phyloP scores from a whole-genome alignment of 2,329 filamentous ascomycete genomes.

The Fusarium tjaetaba region DNA sequence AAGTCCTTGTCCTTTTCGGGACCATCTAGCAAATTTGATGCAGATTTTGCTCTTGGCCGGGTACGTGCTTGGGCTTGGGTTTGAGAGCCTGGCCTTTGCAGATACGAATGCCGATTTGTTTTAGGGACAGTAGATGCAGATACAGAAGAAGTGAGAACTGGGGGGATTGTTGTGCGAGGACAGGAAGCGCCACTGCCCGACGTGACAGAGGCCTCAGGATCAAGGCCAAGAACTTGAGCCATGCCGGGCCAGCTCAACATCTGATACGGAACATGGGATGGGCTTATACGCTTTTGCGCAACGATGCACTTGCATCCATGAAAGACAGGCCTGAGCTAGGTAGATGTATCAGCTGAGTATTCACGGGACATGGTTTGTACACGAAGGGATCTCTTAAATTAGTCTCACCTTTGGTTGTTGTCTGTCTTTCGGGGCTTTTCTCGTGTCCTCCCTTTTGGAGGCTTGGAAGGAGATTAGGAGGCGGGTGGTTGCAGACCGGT shows the following conservation, averaged over 20 bases:
- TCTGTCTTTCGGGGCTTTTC: constrained; percentile 27
- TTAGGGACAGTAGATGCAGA: constrained; percentile 3
- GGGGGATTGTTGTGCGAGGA: constrained; percentile 29
- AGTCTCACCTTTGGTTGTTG: constrained; percentile 17
- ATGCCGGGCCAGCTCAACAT: constrained; percentile 35
- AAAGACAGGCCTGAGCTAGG: constrained; percentile 35
- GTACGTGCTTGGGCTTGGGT: constrained; percentile 15
- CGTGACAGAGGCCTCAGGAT: constrained; percentile 35
- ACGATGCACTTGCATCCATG: constrained; percentile 40
- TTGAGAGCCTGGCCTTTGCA: neutral
- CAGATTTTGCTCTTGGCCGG: constrained; percentile 39
- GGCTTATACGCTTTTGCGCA: constrained; percentile 27
- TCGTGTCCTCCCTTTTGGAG: constrained; percentile 3
- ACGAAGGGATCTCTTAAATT: neutral
- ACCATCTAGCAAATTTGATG: constrained; percentile 35
- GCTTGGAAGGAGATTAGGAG: constrained; percentile 4
- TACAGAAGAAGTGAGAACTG: constrained; percentile 15
- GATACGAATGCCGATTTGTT: constrained; percentile 4
- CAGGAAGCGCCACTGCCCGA: constrained; percentile 34
- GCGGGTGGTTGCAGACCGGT: constrained; percentile 16
- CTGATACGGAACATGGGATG: constrained; percentile 15
- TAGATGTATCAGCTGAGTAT: neutral
- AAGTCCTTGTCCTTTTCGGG: constrained; percentile 21
- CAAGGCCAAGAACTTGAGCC: constrained; percentile 36
- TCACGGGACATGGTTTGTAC: neutral